phyloP scores from a whole-genome alignment of 345 rosid species.

The Eutrema yunnanense region DNA sequence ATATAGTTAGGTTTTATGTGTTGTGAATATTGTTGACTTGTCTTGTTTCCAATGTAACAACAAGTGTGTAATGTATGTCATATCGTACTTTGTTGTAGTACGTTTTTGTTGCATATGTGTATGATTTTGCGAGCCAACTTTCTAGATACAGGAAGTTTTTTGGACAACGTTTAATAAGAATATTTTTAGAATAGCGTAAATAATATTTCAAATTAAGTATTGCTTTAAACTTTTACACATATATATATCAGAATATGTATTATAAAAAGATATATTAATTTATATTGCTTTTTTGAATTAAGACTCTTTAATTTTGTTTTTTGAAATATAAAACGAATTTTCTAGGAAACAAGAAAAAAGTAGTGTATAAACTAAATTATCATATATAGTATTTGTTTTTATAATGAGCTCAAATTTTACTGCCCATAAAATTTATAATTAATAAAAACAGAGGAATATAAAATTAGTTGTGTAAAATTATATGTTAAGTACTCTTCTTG shows the following conservation, averaged over 20 bases:
- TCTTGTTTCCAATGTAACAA: slow-evolving; percentile 58
- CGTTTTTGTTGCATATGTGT: not conserved
- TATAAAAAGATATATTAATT: no score
- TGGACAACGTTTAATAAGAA: not conserved
- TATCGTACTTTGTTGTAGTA: slow-evolving; percentile 48
- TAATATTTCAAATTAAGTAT: not conserved
- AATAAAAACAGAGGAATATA: not conserved
- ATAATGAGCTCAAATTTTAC: not conserved
- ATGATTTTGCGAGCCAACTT: slow-evolving; percentile 37
- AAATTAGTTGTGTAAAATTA: not conserved
- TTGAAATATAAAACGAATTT: not conserved
- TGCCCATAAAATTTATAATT: not conserved
- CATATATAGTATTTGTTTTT: not conserved
- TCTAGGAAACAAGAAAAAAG: not conserved
- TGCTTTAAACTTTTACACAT: no score
- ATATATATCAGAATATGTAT: no score
- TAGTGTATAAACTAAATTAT: not conserved
- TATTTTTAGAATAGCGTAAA: not conserved
- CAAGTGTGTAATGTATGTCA: not conserved
- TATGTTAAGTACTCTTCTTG: not conserved
- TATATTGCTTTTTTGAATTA: not conserved
- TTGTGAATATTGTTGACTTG: slow-evolving; percentile 33
- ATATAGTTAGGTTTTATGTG: not conserved
- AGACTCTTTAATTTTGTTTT: not conserved
- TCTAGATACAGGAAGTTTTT: slow-evolving; percentile 38